Conservation (phyloP, 208 protist genomes). For the Hexamita inflata region DNA sequence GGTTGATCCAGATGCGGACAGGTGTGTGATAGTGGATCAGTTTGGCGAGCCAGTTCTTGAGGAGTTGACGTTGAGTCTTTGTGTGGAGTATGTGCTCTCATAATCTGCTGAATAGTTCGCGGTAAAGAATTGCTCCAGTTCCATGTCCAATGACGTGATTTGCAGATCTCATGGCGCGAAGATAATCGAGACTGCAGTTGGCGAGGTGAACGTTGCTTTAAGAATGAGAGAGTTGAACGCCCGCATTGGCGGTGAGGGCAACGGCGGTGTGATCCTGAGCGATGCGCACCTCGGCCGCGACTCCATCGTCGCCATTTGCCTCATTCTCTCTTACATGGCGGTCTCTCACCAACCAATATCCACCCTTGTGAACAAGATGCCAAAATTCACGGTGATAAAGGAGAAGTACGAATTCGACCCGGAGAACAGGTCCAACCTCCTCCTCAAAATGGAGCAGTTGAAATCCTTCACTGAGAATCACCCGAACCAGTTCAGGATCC, state of each 20-base stretch:
- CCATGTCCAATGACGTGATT: constrained; percentile 46
- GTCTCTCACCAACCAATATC: background rate
- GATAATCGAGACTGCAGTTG: constrained; percentile 47
- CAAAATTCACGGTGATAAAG: constrained; percentile 56
- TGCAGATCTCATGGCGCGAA: constrained; percentile 37
- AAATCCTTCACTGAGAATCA: background rate
- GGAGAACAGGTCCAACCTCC: constrained; percentile 43
- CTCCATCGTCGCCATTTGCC: constrained; percentile 46
- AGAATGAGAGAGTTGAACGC: constrained; percentile 43
- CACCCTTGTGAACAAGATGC: constrained; percentile 20
- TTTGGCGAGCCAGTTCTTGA: constrained; percentile 45
- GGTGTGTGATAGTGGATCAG: constrained; percentile 54
- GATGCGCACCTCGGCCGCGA: constrained; percentile 58
- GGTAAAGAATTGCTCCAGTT: constrained; percentile 56
- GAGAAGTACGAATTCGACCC: constrained; percentile 43
- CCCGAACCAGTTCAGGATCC: constrained; percentile 36
- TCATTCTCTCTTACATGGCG: constrained; percentile 47
- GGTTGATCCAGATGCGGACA: constrained; percentile 56
- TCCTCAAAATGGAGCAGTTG: constrained; percentile 29
- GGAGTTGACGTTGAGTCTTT: constrained; percentile 54
- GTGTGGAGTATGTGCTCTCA: constrained; percentile 49
- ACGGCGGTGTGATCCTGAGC: constrained; percentile 59
- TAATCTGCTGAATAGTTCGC: constrained; percentile 25
- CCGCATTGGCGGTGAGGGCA: constrained; percentile 57
- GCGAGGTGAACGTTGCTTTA: constrained; percentile 54